Evolutionary conservation across 768 basidiomycete species (phyloP).

Genomic region (Rhodotorula taiwanensis): DNA sequence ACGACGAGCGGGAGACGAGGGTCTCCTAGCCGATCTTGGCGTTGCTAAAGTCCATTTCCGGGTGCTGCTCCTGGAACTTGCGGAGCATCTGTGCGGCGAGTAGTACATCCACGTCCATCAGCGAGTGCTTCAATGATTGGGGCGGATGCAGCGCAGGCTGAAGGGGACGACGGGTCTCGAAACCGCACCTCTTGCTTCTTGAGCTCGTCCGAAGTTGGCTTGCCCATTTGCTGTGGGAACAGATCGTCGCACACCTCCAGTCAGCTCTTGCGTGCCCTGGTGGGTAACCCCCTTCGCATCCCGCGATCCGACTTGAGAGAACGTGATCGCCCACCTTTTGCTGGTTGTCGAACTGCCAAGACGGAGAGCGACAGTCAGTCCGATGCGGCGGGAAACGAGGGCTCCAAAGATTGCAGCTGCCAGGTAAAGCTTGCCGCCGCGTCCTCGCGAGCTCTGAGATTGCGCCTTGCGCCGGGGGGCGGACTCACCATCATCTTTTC

Average conservation of each 20-base stretch:
- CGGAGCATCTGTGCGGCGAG: conserved; percentile 49
- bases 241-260: too few relatives aligned
- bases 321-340: conserved; percentile 41
- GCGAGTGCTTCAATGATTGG: background rate
- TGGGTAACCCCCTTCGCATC: too few relatives aligned
- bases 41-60: conserved; percentile 72
- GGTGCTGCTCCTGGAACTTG: conserved; percentile 83
- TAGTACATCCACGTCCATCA: too few relatives aligned
- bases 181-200: conserved; percentile 38
- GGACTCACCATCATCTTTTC: conserved; percentile 98
- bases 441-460: too few relatives aligned
- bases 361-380: too few relatives aligned
- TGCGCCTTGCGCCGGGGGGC: background rate
- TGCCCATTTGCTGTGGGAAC: conserved; percentile 38
- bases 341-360: conserved; percentile 49
- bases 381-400: too few relatives aligned
- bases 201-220: conserved; percentile 40
- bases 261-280: too few relatives aligned
- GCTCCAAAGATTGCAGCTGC: too few relatives aligned
- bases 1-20: too few relatives aligned
- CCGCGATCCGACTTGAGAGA: too few relatives aligned
- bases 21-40: conserved; percentile 3
- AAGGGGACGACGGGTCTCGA: background rate
- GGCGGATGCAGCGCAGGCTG: background rate
- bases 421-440: too few relatives aligned